These are phyloP conservation scores for Neopestalotiopsis sp. DNA, from an alignment of 2,329 filamentous ascomycete species.

Conservation along the genomic window DNA sequence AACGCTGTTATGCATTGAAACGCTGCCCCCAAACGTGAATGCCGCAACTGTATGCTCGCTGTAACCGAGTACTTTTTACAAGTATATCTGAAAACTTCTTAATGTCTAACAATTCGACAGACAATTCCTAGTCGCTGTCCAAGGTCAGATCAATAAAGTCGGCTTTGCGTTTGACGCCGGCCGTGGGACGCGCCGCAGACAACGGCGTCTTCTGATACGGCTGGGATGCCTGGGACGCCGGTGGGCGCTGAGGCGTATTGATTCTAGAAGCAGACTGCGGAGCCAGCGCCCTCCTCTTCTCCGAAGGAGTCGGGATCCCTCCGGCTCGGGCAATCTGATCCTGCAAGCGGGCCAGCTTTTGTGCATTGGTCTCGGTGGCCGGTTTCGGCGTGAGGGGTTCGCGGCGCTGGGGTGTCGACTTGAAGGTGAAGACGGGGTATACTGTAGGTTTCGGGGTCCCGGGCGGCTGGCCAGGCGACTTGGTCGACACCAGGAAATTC, in stretches of 20 bases:
- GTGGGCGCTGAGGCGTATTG: neutral
- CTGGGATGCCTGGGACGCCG: neutral
- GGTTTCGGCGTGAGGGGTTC: neutral
- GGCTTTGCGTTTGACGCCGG: constrained; percentile 25
- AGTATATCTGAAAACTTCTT: neutral
- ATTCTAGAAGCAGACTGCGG: neutral
- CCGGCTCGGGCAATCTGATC: neutral
- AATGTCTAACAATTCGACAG: neutral
- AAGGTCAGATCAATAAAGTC: constrained; percentile 29
- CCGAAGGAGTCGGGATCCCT: neutral
- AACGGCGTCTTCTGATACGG: neutral
- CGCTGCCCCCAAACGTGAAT: neutral
- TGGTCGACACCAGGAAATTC: too few relatives aligned
- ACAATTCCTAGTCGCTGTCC: constrained; percentile 16
- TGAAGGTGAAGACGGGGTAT: neutral
- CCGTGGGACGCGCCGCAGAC: neutral
- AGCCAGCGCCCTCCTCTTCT: neutral
- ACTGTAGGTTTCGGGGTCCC: neutral
- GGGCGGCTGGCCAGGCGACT: too few relatives aligned
- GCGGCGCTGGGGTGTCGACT: neutral
- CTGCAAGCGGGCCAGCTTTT: neutral
- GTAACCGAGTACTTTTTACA: neutral
- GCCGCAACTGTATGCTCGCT: neutral
- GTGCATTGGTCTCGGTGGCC: neutral
- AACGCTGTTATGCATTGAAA: neutral